Conservation (phyloP, 2,329 filamentous ascomycete species). For the Xylaria sp. region DNA sequence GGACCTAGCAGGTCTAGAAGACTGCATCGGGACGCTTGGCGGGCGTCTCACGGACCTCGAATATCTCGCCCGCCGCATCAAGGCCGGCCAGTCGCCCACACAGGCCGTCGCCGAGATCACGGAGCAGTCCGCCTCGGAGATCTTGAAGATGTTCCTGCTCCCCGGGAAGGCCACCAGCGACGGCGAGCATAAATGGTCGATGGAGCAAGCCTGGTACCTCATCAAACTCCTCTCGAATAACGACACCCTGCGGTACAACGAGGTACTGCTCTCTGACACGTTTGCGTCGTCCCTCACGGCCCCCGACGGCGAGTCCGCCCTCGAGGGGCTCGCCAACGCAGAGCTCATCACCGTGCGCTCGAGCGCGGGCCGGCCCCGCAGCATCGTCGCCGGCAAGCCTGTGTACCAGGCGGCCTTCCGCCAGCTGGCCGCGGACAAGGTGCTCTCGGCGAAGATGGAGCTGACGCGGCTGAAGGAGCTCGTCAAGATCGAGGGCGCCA, state of each 20-base stretch:
- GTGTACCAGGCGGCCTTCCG: constrained; percentile 88
- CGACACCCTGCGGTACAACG: constrained; percentile 79
- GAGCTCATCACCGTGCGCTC: constrained; percentile 79
- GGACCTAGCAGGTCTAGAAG: constrained; percentile 74
- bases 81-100: constrained; percentile 81
- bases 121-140: constrained; percentile 84
- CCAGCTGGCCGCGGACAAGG: constrained; percentile 71
- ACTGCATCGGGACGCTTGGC: constrained; percentile 80
- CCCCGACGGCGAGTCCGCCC: constrained; percentile 71
- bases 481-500: constrained; percentile 72
- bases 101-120: constrained; percentile 88
- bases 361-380: constrained; percentile 76
- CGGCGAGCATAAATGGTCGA: constrained; percentile 68
- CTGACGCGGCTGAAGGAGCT: constrained; percentile 72
- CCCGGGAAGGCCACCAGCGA: constrained; percentile 54
- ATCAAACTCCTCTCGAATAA: constrained; percentile 77
- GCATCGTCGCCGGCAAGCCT: constrained; percentile 80
- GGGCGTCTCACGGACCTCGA: constrained; percentile 95
- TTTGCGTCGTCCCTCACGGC: constrained; percentile 67
- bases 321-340: constrained; percentile 81
- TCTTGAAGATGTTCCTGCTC: constrained; percentile 90
- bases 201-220: constrained; percentile 88
- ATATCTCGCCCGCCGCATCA: constrained; percentile 87
- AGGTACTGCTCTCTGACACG: constrained; percentile 76
- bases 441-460: constrained; percentile 75